A percentile compares a stretch with the other conserved stretches of the same genome.
These are phyloP conservation scores for Scheffersomyces lignicola DNA, from an alignment of 1,139 yeast species.

Conservation along the genomic window DNA sequence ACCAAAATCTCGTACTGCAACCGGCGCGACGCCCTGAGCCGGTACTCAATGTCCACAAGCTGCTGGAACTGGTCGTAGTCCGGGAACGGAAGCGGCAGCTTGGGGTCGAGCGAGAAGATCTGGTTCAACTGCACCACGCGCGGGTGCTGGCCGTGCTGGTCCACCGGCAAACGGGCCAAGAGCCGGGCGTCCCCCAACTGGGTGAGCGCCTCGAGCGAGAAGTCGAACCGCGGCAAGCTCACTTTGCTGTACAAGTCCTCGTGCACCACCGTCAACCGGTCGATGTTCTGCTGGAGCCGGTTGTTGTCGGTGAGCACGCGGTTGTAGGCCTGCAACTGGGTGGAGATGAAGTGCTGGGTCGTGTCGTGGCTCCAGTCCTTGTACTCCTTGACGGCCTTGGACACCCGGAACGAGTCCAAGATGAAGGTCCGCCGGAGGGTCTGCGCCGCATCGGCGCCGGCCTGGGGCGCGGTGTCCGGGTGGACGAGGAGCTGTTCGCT, in stretches of 20 bases:
- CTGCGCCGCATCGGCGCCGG: background rate
- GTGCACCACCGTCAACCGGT: constrained; percentile 20
- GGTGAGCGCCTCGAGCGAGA: constrained; percentile 31
- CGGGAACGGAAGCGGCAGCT: constrained; percentile 27
- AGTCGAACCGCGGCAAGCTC: constrained; percentile 28
- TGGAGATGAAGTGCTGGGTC: constrained; percentile 21
- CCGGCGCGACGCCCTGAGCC: constrained; percentile 32
- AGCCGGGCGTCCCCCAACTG: constrained; percentile 23
- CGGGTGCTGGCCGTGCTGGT: constrained; percentile 16
- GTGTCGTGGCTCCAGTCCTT: constrained; percentile 30
- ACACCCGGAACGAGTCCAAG: constrained; percentile 37
- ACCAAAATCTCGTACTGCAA: constrained; percentile 38
- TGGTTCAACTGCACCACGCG: constrained; percentile 19
- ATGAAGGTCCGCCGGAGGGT: constrained; percentile 24
- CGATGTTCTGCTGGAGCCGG: constrained; percentile 27
- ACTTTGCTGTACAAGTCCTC: constrained; percentile 26
- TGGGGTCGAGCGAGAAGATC: constrained; percentile 30
- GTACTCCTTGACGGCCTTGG: constrained; percentile 29
- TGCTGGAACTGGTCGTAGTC: constrained; percentile 28
- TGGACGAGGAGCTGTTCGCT: constrained; percentile 9
- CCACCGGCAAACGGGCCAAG: constrained; percentile 16
- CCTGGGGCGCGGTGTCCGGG: constrained; percentile 2
- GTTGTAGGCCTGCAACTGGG: constrained; percentile 32
- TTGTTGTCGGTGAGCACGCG: constrained; percentile 29
- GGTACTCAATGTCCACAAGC: constrained; percentile 36